Conservation (phyloP, 306 rosid species). For the Astragalus glycyphyllos region DNA sequence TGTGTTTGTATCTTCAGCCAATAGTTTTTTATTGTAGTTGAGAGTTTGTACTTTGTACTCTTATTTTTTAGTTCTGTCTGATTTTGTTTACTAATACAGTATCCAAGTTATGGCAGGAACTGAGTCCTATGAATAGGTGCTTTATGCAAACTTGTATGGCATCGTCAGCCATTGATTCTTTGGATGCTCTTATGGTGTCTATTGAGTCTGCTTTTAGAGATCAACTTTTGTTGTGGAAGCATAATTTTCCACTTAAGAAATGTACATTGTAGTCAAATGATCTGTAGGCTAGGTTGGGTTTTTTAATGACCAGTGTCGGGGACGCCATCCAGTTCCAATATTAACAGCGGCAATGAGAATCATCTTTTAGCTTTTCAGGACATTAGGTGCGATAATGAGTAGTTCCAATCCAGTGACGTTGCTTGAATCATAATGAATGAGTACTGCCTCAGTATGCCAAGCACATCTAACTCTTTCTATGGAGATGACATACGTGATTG, state of each 20-base stretch:
- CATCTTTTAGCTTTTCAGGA: neutral
- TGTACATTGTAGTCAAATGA: neutral
- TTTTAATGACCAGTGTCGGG: too few species aligned
- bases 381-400: neutral
- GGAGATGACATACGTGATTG: too few species aligned
- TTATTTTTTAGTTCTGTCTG: too few species aligned
- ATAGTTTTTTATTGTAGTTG: too few species aligned
- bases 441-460: neutral
- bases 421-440: neutral
- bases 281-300: neutral
- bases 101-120: too few species aligned
- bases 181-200: neutral
- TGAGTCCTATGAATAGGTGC: too few species aligned
- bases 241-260: neutral
- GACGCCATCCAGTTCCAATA: neutral
- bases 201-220: neutral
- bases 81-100: too few species aligned
- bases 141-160: too few species aligned
- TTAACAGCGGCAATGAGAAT: neutral
- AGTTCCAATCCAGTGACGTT: neutral
- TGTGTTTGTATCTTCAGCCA: too few species aligned
- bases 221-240: neutral
- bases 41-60: too few species aligned
- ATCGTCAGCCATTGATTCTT: too few species aligned
- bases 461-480: too few species aligned